These are phyloP conservation scores for Lipomyces yamanashiensis DNA, from an alignment of 805 yeast genomes.

Conservation along the genomic window DNA sequence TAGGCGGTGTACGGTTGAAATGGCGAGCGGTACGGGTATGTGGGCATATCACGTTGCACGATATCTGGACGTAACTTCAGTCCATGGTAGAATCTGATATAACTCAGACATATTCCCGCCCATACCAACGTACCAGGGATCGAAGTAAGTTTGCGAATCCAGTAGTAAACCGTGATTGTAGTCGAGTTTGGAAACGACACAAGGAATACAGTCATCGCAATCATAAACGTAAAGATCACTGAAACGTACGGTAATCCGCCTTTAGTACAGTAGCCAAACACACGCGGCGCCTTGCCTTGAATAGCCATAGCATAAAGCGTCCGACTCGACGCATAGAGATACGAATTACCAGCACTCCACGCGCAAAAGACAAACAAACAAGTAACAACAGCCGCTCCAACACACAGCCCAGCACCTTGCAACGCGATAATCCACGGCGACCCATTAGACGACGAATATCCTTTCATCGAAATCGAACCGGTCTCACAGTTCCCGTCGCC, in stretches of 20 bases:
- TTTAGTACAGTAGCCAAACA: conserved; percentile 70
- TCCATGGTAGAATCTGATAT: conserved; percentile 66
- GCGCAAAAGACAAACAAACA: conserved; percentile 50
- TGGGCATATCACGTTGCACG: conserved; percentile 62
- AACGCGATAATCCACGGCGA: conserved; percentile 81
- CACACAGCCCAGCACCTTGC: conserved; percentile 65
- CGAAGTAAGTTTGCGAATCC: conserved; percentile 38
- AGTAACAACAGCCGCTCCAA: conserved; percentile 71
- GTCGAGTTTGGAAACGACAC: conserved; percentile 33
- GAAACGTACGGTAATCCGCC: conserved; percentile 79
- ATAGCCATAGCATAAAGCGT: conserved; percentile 69
- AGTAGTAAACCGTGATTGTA: conserved; percentile 35
- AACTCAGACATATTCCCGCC: conserved; percentile 72
- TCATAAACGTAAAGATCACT: conserved; percentile 52
- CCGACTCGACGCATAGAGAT: conserved; percentile 73
- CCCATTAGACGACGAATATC: conserved; percentile 59
- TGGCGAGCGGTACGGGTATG: conserved; percentile 72
- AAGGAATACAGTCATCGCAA: conserved; percentile 46
- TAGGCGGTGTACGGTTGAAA: conserved; percentile 72
- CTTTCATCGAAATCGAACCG: conserved; percentile 27
- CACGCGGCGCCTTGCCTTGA: conserved; percentile 66
- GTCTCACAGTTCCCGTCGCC: conserved; percentile 21
- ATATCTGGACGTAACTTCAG: conserved; percentile 65
- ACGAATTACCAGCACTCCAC: conserved; percentile 73
- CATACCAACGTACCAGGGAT: conserved; percentile 74